phyloP scores from a whole-genome alignment of 176 grass and related monocot species.

The Bolboschoenus planiculmis region DNA sequence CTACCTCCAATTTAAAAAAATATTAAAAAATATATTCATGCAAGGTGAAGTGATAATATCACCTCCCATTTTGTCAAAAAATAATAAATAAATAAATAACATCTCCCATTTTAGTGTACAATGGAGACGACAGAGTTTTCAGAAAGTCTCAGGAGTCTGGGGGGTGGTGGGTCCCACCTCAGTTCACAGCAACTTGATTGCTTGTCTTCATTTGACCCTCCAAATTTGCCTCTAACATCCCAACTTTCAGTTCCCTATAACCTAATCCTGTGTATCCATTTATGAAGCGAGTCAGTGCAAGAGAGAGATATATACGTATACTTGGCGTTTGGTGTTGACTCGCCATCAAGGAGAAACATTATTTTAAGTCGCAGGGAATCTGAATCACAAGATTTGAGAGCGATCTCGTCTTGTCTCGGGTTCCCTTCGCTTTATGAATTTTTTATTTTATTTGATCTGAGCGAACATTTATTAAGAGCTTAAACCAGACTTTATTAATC shows the following conservation, averaged over 20 bases:
- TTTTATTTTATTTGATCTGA: not conserved
- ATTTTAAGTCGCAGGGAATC: not conserved
- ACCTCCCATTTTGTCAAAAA: not conserved
- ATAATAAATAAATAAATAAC: too few species aligned
- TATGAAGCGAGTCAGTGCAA: not conserved
- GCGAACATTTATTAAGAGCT: conserved; percentile 2
- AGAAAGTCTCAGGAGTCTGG: conserved; percentile 16
- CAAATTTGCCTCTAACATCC: not conserved
- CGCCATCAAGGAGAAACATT: not conserved
- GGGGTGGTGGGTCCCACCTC: not conserved
- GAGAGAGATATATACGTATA: not conserved
- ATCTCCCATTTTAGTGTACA: not conserved
- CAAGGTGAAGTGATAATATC: not conserved
- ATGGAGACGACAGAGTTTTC: conserved; percentile 17
- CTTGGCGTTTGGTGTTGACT: not conserved
- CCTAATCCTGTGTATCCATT: not conserved
- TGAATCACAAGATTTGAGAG: not conserved
- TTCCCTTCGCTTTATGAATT: not conserved
- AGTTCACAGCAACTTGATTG: conserved; percentile 29
- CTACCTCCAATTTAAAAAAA: not conserved
- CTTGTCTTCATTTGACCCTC: conserved; percentile 51
- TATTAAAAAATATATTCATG: not conserved
- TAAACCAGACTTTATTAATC: conserved; percentile 4
- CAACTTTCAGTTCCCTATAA: not conserved
- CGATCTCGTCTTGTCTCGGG: not conserved